Evolutionary conservation across 2,329 filamentous ascomycete genomes (phyloP).

Genomic region (Penicillium capsulatum): DNA sequence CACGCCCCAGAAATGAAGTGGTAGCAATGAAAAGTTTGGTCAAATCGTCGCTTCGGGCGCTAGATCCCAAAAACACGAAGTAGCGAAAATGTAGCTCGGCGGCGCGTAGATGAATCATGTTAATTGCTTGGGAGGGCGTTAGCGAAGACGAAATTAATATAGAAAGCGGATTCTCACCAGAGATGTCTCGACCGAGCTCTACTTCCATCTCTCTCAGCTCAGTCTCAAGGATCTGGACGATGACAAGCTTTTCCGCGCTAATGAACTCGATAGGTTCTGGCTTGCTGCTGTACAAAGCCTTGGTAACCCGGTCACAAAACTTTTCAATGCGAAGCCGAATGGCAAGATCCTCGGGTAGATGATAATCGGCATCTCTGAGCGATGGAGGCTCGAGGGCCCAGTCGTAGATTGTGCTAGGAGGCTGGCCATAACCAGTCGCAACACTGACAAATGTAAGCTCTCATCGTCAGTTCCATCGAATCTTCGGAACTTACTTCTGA

Average conservation of each 20-base stretch:
- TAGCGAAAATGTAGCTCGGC: slow-evolving; percentile 45
- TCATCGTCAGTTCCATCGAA: neutral
- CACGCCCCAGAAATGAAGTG: slow-evolving; percentile 44
- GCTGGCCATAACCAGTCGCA: slow-evolving; percentile 61
- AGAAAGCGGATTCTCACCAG: slow-evolving; percentile 20
- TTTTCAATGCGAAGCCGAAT: slow-evolving; percentile 54
- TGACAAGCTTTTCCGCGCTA: slow-evolving; percentile 40
- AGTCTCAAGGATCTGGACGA: slow-evolving; percentile 43
- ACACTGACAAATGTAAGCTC: slow-evolving; percentile 43
- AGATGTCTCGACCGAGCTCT: slow-evolving; percentile 43
- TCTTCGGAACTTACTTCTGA: slow-evolving; percentile 50
- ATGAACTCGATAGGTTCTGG: slow-evolving; percentile 50
- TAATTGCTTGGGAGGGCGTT: slow-evolving; percentile 34
- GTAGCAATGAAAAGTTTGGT: slow-evolving; percentile 45
- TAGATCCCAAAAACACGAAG: slow-evolving; percentile 46
- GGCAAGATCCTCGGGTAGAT: slow-evolving; percentile 48
- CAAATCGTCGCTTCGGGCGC: slow-evolving; percentile 41
- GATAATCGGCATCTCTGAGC: slow-evolving; percentile 43
- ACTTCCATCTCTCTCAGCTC: slow-evolving; percentile 51
- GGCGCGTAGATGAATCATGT: slow-evolving; percentile 45
- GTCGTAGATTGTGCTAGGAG: slow-evolving; percentile 57
- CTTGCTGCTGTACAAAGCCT: slow-evolving; percentile 53
- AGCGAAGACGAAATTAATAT: neutral
- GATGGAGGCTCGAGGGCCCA: slow-evolving; percentile 51
- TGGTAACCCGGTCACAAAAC: slow-evolving; percentile 56